Percentiles rank a stretch among this genome's conserved stretches.
These are phyloP conservation scores for Colletotrichum cordylinicola DNA, from an alignment of 2,329 filamentous ascomycete genomes.

Conservation along the genomic window DNA sequence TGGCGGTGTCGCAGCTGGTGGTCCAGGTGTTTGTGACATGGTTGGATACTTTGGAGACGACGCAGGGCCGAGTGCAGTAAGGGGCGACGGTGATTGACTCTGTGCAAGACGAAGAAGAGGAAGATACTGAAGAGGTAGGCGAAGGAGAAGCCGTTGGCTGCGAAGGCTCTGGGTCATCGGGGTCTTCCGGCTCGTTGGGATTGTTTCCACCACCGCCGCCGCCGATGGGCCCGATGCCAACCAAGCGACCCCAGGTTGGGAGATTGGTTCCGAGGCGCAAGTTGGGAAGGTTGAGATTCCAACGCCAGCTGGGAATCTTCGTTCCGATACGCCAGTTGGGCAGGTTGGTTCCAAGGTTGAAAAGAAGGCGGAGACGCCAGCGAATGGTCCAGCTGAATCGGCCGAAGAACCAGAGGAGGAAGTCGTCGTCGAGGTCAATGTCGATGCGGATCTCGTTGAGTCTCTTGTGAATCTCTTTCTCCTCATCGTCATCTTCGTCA, in stretches of 20 bases:
- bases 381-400: background rate
- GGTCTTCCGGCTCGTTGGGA: background rate
- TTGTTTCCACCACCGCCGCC: background rate
- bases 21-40: background rate
- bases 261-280: background rate
- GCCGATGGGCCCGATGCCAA: background rate
- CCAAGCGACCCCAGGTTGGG: background rate
- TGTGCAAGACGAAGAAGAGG: slow-evolving; percentile 11
- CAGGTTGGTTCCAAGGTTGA: background rate
- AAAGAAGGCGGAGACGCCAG: background rate
- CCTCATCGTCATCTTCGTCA: background rate
- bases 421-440: background rate
- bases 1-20: slow-evolving; percentile 14
- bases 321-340: background rate
- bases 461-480: background rate
- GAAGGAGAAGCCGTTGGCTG: background rate
- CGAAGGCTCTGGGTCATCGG: slow-evolving; percentile 1
- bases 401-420: background rate
- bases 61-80: slow-evolving; percentile 20
- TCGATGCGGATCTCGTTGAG: background rate
- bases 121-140: background rate
- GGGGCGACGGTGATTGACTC: slow-evolving; percentile 13
- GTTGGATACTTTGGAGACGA: slow-evolving; percentile 1
- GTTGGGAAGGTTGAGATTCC: background rate
- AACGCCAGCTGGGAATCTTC: background rate